Conservation (phyloP, 805 yeast species). For the Candida awuae region DNA sequence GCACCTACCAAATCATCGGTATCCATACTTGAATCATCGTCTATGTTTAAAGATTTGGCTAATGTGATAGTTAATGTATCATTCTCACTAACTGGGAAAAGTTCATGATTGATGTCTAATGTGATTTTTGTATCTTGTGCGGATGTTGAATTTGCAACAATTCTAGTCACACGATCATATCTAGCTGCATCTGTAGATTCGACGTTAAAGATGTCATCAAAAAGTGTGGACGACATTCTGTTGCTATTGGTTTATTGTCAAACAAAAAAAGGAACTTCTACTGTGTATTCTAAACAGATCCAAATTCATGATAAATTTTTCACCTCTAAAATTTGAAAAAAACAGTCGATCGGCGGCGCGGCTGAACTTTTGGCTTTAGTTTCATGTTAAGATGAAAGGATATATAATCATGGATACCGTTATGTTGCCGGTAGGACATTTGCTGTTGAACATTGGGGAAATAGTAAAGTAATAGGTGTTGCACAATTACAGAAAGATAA, state of each 20-base stretch:
- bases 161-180: slow-evolving; percentile 85
- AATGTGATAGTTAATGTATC: slow-evolving; percentile 81
- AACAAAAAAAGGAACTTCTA: too few species aligned
- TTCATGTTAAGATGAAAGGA: too few species aligned
- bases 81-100: slow-evolving; percentile 72
- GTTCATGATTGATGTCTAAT: slow-evolving; percentile 82
- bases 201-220: slow-evolving; percentile 87
- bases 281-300: too few species aligned
- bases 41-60: slow-evolving; percentile 63
- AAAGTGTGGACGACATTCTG: slow-evolving; percentile 62
- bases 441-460: too few species aligned
- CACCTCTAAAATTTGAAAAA: too few species aligned
- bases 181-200: slow-evolving; percentile 80
- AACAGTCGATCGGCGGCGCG: too few species aligned
- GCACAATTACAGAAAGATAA: too few species aligned
- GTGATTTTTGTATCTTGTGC: slow-evolving; percentile 74
- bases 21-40: slow-evolving; percentile 31
- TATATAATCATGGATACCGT: too few species aligned
- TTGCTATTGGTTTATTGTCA: neutral
- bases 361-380: too few species aligned
- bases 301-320: too few species aligned
- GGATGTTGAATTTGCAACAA: slow-evolving; percentile 81
- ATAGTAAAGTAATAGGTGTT: too few species aligned
- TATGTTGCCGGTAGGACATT: too few species aligned
- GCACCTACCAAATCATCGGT: slow-evolving; percentile 39